Evolutionary conservation across 2,329 filamentous ascomycete species (phyloP), one percentile per base, ranked within the genome.

Genomic region (Claviceps arundinis): DNA sequence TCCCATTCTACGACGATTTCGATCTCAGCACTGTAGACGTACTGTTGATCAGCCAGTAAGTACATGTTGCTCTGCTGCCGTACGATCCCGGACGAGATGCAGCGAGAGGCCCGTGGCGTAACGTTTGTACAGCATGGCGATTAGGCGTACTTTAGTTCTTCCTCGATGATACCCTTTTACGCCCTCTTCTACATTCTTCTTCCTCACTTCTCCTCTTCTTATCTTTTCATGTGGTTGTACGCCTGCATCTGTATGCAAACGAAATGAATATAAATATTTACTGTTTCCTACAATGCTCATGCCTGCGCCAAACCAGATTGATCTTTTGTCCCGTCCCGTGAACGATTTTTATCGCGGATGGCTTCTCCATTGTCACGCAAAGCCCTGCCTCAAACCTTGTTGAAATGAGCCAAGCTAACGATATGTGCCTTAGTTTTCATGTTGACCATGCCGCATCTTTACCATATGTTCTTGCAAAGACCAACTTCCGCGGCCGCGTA

Each of bases 21-120:
- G 93, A 98, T 65, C 77, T 98, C 19, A 96, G 91, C 70, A 95
- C 89, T 1, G 90, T 98, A 59, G 93, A 98, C 67, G 86, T 98
- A 61, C 85, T 98, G 51, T 77, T 98, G 58, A 95, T 98, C 64
- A 97, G 89, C 82, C 93, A 98, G 93, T 97, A 94, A 87, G 90
- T 66, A 56, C 17, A 50, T 46, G 4, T 17, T 38, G 47, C 6
- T 26, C n/a, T 9, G 22, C 19, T 22, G 19, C 22, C 38, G 22
- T 17, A 22, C 13, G 19, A 37, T 34, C 16, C n/a, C 37, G 40
- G 43, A 47, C 26, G 42, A 47, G 19, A 41, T 17, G 34, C 24
- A 44, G 37, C 14, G 24, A 46, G 22, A 16, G 22, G 30, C 5
- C 41, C 14, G 17, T 30, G 34, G 43, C 43, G 43, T n/a, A 3